Base-by-base conservation (phyloP, 2,329 filamentous ascomycete genomes). In the Xylaria sp. region DNA sequence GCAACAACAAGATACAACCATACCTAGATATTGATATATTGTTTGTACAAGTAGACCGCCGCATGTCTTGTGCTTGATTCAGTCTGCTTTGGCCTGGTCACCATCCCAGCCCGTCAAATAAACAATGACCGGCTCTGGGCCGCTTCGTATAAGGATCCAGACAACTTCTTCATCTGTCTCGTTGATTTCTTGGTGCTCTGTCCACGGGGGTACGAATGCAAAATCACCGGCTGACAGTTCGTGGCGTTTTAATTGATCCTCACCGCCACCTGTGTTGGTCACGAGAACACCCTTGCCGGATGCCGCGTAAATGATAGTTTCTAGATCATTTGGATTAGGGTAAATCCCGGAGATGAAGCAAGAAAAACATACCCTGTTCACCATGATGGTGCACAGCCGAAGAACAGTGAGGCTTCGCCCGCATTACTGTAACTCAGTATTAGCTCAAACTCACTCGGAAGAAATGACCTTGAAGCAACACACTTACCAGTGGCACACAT, bases 151-250 rank as follows among this genome's bases (percentile, higher is more conserved):
- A 53, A 93, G 85, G 11, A 92, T 85, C 88, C 90, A 92, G 44
- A 88, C 85, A 1, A 90, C 80, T 38, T 87, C 84, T 1, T 77
- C 78, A 51, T 89, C 87, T 1, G 85, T 85, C 44, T 92, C 86
- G 73, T 93, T 93, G 23, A 89, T 81, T 63, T 90, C 85, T 77
- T 92, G 90, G 79, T 93, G 90, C 77, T 93, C 90, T 0, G 88
- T 87, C 83, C 86, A 92, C 0, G 90, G 87, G 0, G 91, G 91
- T 13, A 93, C 86, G 63, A 92, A 84, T 3, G 89, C 90, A 78
- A 92, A 93, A 77, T 93, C 90, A 0, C 91, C 91, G 0, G 87
- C 83, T 1, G 79, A 78, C 6, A 93, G 82, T 20, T 86, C 81
- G 69, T 90, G 84, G 40, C 86, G 84, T 69, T 86, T 85, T 0